phyloP scores from a whole-genome alignment of 768 basidiomycete species.

The Phanerochaete sordida region DNA sequence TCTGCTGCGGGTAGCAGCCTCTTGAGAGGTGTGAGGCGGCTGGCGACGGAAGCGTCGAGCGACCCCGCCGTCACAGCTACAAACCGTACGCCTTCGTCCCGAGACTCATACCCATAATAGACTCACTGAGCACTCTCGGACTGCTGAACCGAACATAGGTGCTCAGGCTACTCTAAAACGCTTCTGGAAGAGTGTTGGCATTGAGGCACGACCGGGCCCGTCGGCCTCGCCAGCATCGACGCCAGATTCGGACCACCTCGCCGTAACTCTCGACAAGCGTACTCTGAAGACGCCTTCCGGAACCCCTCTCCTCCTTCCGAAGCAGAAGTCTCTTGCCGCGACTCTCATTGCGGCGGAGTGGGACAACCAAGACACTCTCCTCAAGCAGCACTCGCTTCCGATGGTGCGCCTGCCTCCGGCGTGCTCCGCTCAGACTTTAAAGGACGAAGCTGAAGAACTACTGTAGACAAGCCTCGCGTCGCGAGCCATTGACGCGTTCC shows the following conservation, averaged over 20 bases:
- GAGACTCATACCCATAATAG: no score
- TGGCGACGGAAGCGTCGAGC: slow-evolving; percentile 10
- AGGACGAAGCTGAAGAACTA: neutral
- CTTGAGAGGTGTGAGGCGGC: neutral
- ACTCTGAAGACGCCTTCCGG: slow-evolving; percentile 87
- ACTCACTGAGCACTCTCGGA: no score
- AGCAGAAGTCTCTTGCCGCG: slow-evolving; percentile 67
- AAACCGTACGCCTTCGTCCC: slow-evolving; percentile 6
- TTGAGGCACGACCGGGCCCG: slow-evolving; percentile 44
- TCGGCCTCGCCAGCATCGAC: neutral
- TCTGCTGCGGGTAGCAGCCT: no score
- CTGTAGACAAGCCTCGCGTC: slow-evolving; percentile 84
- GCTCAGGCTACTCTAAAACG: slow-evolving; percentile 84
- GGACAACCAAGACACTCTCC: slow-evolving; percentile 83
- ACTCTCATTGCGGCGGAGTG: slow-evolving; percentile 92
- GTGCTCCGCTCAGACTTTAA: neutral
- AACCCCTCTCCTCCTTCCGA: slow-evolving; percentile 68
- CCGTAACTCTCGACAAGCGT: slow-evolving; percentile 77
- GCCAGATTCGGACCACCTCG: slow-evolving; percentile 31
- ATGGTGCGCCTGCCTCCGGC: slow-evolving; percentile 50
- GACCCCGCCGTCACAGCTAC: slow-evolving; percentile 13
- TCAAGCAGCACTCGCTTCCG: slow-evolving; percentile 90
- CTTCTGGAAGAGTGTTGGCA: slow-evolving; percentile 92
- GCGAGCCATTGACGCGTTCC: slow-evolving; percentile 82
- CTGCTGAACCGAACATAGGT: no score